Evolutionary conservation across 345 rosid species (phyloP).

Genomic region (Brassica rapa): DNA sequence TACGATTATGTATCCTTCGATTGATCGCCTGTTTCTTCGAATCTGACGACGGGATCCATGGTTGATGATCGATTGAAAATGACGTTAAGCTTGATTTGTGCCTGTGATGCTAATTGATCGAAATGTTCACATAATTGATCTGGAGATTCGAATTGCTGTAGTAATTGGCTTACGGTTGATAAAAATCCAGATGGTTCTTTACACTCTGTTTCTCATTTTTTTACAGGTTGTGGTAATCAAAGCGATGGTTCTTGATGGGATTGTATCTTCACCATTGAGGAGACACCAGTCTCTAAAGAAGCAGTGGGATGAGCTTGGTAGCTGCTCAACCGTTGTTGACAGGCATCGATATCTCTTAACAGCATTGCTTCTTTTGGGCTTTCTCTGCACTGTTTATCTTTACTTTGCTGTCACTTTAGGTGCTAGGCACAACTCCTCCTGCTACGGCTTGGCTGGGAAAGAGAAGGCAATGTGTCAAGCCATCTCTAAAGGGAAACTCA

Average conservation of each 20-base stretch:
- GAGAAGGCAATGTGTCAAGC: slow-evolving; percentile 67
- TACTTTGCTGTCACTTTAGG: slow-evolving; percentile 93
- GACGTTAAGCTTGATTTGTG: neutral
- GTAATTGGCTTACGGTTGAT: neutral
- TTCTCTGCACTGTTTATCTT: slow-evolving; percentile 84
- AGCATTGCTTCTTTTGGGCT: slow-evolving; percentile 69
- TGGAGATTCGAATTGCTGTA: neutral
- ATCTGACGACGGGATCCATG: slow-evolving; percentile 1
- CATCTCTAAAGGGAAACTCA: slow-evolving; percentile 57
- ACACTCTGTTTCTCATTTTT: neutral
- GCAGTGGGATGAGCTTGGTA: slow-evolving; percentile 71
- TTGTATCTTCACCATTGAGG: slow-evolving; percentile 73
- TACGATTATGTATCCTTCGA: neutral
- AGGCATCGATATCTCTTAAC: slow-evolving; percentile 90
- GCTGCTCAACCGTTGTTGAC: slow-evolving; percentile 67
- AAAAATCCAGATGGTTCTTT: neutral
- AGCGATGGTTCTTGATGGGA: slow-evolving; percentile 71
- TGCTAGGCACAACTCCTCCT: slow-evolving; percentile 46
- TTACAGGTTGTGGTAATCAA: slow-evolving; percentile 18
- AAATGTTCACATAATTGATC: neutral
- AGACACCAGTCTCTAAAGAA: slow-evolving; percentile 66
- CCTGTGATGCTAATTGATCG: neutral
- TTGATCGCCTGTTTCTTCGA: neutral
- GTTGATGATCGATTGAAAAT: slow-evolving; percentile 1
- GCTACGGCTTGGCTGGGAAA: slow-evolving; percentile 69